Evolutionary conservation across 164 flowering plant species (phyloP).

Genomic region (Saururus chinensis): DNA sequence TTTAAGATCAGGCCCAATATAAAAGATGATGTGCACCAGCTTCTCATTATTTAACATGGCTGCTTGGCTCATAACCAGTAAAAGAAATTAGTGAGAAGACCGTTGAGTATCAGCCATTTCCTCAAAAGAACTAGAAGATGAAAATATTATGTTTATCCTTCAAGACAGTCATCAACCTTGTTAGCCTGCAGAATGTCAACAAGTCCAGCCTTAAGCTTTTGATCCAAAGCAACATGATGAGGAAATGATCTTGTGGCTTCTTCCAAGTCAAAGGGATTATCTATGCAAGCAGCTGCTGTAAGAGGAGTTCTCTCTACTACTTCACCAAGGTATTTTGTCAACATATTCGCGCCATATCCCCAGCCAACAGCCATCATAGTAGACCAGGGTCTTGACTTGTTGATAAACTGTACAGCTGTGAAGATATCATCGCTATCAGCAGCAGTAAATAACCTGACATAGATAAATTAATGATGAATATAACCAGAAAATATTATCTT

Average conservation of each 20-base stretch:
- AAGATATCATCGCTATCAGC: slow-evolving; percentile 95
- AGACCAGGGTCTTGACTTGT: slow-evolving; percentile 73
- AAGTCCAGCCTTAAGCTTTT: slow-evolving; percentile 61
- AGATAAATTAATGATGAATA: neutral
- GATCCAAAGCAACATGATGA: slow-evolving; percentile 31
- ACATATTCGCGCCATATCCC: slow-evolving; percentile 96
- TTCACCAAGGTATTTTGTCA: slow-evolving; percentile 89
- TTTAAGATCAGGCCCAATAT: too few species aligned
- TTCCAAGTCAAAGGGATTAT: slow-evolving; percentile 89
- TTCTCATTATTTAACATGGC: too few species aligned
- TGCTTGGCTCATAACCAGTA: too few species aligned
- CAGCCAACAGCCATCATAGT: slow-evolving; percentile 85
- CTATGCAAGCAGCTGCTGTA: slow-evolving; percentile 82
- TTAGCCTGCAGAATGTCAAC: slow-evolving; percentile 61
- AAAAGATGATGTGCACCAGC: too few species aligned
- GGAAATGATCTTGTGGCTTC: slow-evolving; percentile 59
- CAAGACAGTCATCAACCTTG: slow-evolving; percentile 43
- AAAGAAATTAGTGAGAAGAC: too few species aligned
- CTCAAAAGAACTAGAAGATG: neutral
- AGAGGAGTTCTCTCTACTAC: slow-evolving; percentile 79
- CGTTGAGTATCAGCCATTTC: neutral
- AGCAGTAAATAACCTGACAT: slow-evolving; percentile 88
- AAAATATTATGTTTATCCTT: neutral
- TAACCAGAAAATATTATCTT: neutral
- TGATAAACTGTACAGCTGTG: slow-evolving; percentile 76